Percentiles rank a stretch among this genome's conserved stretches.
Conservation (phyloP, 2,329 filamentous ascomycete genomes). For the Fusarium sp. region DNA sequence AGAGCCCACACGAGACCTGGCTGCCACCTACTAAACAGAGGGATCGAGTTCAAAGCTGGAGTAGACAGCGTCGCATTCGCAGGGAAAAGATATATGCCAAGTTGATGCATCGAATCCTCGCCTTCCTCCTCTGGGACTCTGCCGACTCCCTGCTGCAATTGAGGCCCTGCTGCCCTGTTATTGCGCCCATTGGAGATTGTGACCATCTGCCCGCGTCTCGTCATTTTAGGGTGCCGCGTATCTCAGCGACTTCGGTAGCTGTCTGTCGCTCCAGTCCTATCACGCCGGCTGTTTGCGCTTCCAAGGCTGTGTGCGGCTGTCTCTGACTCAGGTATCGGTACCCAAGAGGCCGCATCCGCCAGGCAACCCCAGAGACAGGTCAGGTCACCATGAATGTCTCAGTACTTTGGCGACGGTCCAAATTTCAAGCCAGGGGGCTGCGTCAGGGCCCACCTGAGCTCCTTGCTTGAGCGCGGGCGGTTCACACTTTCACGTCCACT, state of each 20-base stretch:
- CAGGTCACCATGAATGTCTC: conserved; percentile 28
- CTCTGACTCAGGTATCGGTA: conserved; percentile 30
- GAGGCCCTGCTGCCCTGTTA: background rate
- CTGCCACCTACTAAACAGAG: conserved; percentile 31
- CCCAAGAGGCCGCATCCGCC: background rate
- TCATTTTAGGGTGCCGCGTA: conserved; percentile 24
- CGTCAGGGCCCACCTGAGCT: conserved; percentile 42
- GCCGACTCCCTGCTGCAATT: conserved; percentile 12
- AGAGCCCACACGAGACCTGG: conserved; percentile 35
- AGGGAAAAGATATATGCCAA: conserved; percentile 22
- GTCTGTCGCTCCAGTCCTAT: background rate
- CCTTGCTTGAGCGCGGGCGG: conserved; percentile 32
- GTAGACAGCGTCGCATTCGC: conserved; percentile 33
- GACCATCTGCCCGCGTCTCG: conserved; percentile 2
- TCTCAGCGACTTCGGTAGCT: conserved; percentile 12
- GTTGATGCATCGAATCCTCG: conserved; percentile 33
- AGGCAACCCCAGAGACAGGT: conserved; percentile 4
- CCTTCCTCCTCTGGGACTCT: conserved; percentile 16
- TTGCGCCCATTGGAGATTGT: conserved; percentile 5
- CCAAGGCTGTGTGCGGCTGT: conserved; percentile 25
- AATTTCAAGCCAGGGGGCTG: conserved; percentile 28
- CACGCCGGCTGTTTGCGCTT: conserved; percentile 24
- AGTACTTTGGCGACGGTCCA: conserved; percentile 34
- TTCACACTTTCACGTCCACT: background rate
- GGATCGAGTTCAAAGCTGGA: conserved; percentile 32